Evolutionary conservation across 2,329 filamentous ascomycete genomes (phyloP).

Genomic region (Alternaria hordeiaustralica): DNA sequence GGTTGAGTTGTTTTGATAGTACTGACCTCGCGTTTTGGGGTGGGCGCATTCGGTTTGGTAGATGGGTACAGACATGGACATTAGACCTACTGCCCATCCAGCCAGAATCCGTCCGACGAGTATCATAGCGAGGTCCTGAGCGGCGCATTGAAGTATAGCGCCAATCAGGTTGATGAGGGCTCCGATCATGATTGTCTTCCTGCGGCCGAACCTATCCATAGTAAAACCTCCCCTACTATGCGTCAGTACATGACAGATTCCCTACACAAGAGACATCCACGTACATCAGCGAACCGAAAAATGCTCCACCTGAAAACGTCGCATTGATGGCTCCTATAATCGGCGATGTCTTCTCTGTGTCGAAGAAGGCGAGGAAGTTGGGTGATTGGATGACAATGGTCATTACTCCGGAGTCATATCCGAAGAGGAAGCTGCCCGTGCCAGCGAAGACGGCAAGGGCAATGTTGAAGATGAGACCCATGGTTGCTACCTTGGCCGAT

Average conservation of each 20-base stretch:
- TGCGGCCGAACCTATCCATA: conserved; percentile 67
- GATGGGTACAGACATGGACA: conserved; percentile 66
- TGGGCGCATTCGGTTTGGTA: conserved; percentile 70
- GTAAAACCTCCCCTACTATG: conserved; percentile 57
- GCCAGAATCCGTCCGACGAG: conserved; percentile 64
- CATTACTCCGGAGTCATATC: conserved; percentile 50
- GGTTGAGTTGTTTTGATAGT: not conserved
- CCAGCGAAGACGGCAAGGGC: conserved; percentile 52
- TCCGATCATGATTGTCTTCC: conserved; percentile 65
- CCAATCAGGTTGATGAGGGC: conserved; percentile 65
- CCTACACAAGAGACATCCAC: not conserved
- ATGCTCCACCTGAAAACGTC: conserved; percentile 66
- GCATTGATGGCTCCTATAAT: conserved; percentile 69
- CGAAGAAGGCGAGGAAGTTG: conserved; percentile 65
- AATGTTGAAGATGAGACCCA: conserved; percentile 54
- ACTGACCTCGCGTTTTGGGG: conserved; percentile 61
- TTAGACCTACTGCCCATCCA: conserved; percentile 64
- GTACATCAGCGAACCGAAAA: conserved; percentile 60
- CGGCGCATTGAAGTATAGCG: conserved; percentile 64
- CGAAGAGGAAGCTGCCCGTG: conserved; percentile 49
- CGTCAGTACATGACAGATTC: not conserved
- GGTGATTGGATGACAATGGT: conserved; percentile 62
- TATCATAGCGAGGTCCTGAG: conserved; percentile 64
- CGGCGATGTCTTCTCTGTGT: conserved; percentile 56
- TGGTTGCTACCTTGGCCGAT: conserved; percentile 19